phyloP scores from a whole-genome alignment of 371 early-diverging fungal genomes.

The Funneliformis caledonium region DNA sequence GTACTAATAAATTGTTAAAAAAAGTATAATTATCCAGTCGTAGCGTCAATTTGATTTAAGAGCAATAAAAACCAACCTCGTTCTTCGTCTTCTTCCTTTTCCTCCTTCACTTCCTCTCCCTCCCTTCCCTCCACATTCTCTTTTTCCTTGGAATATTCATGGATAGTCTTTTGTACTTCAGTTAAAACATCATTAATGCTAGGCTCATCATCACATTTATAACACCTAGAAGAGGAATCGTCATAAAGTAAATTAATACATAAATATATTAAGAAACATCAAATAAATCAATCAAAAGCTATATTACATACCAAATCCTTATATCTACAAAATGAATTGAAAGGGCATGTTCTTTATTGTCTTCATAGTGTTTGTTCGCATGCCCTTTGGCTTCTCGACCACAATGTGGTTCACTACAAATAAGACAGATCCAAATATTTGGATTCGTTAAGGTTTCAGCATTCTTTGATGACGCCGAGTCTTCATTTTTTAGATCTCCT shows the following conservation, averaged over 20 bases:
- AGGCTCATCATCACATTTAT: conserved; percentile 43
- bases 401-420: conserved; percentile 46
- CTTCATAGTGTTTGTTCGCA: conserved; percentile 41
- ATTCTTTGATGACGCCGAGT: too few relatives aligned
- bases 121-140: background rate
- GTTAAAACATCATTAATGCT: conserved; percentile 20
- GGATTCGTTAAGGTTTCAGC: background rate
- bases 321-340: conserved; percentile 43
- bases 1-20: background rate
- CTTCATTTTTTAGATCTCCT: background rate
- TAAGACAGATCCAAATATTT: conserved; percentile 46
- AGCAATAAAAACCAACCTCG: conserved; percentile 33
- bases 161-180: background rate
- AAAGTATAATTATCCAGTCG: background rate
- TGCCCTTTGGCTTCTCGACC: conserved; percentile 44
- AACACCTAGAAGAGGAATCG: conserved; percentile 43
- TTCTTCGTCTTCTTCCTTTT: background rate
- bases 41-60: too few relatives aligned
- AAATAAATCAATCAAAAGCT: background rate
- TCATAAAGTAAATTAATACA: too few relatives aligned
- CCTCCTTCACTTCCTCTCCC: background rate
- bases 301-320: conserved; percentile 45
- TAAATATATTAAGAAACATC: background rate
- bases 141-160: background rate
- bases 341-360: conserved; percentile 40